These are phyloP conservation scores for Irpex rosettiformis DNA, from an alignment of 1,284 basidiomycete genomes.

Conservation along the genomic window DNA sequence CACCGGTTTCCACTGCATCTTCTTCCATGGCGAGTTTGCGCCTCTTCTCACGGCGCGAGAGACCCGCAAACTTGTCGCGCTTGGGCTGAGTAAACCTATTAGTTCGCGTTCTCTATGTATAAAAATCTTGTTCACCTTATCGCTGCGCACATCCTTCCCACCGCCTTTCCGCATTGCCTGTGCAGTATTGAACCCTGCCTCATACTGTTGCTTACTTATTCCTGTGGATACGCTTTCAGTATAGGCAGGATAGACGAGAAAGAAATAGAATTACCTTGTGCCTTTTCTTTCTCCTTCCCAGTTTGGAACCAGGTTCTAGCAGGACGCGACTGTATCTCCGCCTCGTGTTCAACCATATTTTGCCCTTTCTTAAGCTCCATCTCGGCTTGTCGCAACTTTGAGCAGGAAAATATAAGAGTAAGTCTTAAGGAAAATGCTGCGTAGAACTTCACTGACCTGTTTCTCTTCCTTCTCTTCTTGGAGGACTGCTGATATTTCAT, in stretches of 20 bases:
- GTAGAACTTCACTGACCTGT: constrained; percentile 45
- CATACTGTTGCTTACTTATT: constrained; percentile 71
- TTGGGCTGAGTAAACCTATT: constrained; percentile 53
- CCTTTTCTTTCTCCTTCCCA: constrained; percentile 76
- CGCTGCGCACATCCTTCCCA: constrained; percentile 27
- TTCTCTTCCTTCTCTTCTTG: constrained; percentile 97
- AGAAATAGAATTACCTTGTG: constrained; percentile 60
- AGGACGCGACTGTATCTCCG: constrained; percentile 93
- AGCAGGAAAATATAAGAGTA: constrained; percentile 3
- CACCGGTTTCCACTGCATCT: constrained; percentile 51
- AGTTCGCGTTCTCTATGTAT: not conserved
- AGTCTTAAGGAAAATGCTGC: constrained; percentile 10
- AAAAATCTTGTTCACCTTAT: constrained; percentile 8
- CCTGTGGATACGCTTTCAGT: constrained; percentile 37
- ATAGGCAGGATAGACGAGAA: not conserved
- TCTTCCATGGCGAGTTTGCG: constrained; percentile 83
- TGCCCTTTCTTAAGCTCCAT: constrained; percentile 96
- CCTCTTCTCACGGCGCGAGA: constrained; percentile 81
- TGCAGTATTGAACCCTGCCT: constrained; percentile 40
- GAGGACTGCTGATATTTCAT: constrained; percentile 80
- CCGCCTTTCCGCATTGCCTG: constrained; percentile 21
- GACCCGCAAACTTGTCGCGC: constrained; percentile 77
- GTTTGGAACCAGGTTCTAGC: constrained; percentile 98
- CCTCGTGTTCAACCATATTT: constrained; percentile 93
- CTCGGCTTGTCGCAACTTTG: constrained; percentile 82